phyloP scores from a whole-genome alignment of 176 grass and related monocot genomes.

The Bolboschoenus planiculmis region DNA sequence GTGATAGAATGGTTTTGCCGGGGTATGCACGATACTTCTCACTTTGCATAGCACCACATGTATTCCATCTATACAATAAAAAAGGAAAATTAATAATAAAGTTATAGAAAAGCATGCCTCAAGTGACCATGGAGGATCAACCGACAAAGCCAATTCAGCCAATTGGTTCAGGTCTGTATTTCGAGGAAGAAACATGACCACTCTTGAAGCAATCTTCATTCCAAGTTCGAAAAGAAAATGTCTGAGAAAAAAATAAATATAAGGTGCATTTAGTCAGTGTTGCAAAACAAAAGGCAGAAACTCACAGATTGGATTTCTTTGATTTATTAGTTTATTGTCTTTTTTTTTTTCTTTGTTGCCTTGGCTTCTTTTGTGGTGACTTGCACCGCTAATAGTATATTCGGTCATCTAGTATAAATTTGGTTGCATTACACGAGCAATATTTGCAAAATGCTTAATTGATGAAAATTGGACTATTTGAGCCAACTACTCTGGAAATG shows the following conservation, averaged over 20 bases:
- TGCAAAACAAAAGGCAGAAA: not conserved
- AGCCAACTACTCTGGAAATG: not conserved
- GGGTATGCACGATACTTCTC: slow-evolving; percentile 2
- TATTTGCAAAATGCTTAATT: not conserved
- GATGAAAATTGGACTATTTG: no score
- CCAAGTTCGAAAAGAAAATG: slow-evolving; percentile 73
- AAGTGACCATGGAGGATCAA: slow-evolving; percentile 73
- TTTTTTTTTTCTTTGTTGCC: no score
- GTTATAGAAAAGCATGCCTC: slow-evolving; percentile 50
- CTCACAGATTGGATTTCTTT: not conserved
- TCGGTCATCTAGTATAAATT: no score
- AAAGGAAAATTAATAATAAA: not conserved
- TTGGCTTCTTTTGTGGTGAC: no score
- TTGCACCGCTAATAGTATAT: no score
- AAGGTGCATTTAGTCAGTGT: not conserved
- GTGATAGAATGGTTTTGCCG: not conserved
- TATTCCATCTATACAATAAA: not conserved
- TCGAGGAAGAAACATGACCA: slow-evolving; percentile 95
- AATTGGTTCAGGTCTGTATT: slow-evolving; percentile 74
- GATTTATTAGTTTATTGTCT: not conserved
- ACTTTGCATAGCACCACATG: not conserved
- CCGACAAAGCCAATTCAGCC: slow-evolving; percentile 61
- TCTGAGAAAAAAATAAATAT: slow-evolving; percentile 27
- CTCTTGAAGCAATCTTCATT: slow-evolving; percentile 53
- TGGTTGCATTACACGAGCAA: no score